These are phyloP conservation scores for Pseudopithomyces chartarum DNA, from an alignment of 2,329 filamentous ascomycete species.

Conservation along the genomic window DNA sequence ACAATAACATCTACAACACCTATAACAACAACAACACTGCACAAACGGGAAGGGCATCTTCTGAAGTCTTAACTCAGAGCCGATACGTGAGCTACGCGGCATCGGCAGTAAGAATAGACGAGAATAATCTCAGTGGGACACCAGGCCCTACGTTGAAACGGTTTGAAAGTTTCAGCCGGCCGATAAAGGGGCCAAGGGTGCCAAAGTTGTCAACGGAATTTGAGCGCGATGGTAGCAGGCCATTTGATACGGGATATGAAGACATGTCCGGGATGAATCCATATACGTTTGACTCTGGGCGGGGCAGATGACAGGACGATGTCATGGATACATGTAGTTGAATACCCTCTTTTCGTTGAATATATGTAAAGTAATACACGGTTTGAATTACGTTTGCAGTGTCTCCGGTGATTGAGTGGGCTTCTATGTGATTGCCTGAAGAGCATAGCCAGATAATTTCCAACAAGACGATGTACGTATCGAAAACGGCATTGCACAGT, in stretches of 20 bases:
- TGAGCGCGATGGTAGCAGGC: not conserved
- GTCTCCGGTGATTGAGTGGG: too few species aligned
- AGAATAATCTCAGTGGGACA: not conserved
- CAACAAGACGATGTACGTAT: too few species aligned
- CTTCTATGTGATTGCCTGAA: too few species aligned
- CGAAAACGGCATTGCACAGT: too few species aligned
- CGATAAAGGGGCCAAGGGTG: not conserved
- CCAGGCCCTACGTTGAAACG: not conserved
- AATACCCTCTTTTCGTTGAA: not conserved
- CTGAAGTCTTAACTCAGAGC: constrained; percentile 5
- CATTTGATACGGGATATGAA: not conserved
- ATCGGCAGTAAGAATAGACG: not conserved
- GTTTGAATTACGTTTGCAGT: too few species aligned
- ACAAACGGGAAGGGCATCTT: not conserved
- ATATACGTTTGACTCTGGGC: not conserved
- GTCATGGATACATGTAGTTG: not conserved
- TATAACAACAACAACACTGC: not conserved
- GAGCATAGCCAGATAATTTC: not conserved
- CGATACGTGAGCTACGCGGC: constrained; percentile 1
- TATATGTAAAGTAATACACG: too few species aligned
- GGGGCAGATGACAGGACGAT: not conserved
- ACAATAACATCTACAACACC: not conserved
- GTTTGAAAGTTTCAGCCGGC: constrained; percentile 6
- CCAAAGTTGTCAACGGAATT: not conserved
- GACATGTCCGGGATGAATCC: not conserved